Evolutionary conservation across 2,329 filamentous ascomycete genomes (phyloP).

Genomic region (Fusarium chaquense): DNA sequence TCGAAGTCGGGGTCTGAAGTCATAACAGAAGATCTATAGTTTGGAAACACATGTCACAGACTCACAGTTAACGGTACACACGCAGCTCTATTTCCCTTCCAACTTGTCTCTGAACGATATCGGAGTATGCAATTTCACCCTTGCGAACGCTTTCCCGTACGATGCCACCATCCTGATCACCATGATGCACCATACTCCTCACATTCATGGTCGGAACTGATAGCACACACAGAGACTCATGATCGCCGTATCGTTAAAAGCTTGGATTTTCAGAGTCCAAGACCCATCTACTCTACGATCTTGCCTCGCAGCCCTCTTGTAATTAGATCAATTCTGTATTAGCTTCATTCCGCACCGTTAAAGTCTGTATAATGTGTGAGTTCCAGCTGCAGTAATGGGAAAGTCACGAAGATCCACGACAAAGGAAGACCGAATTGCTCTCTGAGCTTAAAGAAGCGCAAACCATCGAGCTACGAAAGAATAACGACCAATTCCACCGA

Average conservation of each 20-base stretch:
- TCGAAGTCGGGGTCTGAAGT: conserved; percentile 10
- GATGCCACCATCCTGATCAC: conserved; percentile 14
- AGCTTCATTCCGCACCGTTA: conserved; percentile 18
- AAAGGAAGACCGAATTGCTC: conserved; percentile 19
- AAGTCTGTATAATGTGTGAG: conserved; percentile 20
- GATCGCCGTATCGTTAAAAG: neutral
- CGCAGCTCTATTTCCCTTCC: neutral
- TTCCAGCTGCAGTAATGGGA: conserved; percentile 13
- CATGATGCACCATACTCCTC: neutral
- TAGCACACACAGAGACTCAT: conserved; percentile 9
- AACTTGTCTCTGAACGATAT: neutral
- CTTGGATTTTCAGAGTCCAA: conserved; percentile 1
- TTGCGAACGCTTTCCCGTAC: conserved; percentile 36
- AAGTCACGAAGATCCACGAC: conserved; percentile 19
- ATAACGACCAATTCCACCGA: conserved; percentile 34
- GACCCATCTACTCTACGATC: neutral
- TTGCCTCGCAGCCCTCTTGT: neutral
- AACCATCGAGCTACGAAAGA: conserved; percentile 22
- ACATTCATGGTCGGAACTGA: neutral
- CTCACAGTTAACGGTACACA: neutral
- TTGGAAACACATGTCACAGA: neutral
- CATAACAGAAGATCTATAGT: neutral
- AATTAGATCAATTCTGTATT: neutral
- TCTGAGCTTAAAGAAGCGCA: conserved; percentile 13
- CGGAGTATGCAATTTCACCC: neutral